These are phyloP conservation scores for Parasitella parasitica DNA, from an alignment of 371 early-diverging fungal genomes.

Conservation along the genomic window DNA sequence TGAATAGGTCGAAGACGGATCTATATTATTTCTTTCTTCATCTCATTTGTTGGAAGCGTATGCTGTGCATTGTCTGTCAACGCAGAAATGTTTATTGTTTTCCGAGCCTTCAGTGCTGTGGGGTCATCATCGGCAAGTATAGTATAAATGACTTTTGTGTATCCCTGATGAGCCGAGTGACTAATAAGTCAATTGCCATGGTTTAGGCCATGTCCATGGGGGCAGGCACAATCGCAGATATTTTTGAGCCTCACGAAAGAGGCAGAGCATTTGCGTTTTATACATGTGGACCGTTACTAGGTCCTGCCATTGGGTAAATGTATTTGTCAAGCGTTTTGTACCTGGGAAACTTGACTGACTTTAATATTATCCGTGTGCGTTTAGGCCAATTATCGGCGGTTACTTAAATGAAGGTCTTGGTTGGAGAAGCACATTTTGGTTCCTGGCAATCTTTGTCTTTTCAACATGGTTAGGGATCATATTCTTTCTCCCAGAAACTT, in stretches of 20 bases:
- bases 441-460: slow-evolving; percentile 28
- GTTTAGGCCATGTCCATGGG: slow-evolving; percentile 45
- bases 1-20: slow-evolving; percentile 36
- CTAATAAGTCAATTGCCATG: slow-evolving; percentile 6
- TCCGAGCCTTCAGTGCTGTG: slow-evolving; percentile 38
- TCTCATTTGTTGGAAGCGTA: slow-evolving; percentile 28
- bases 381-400: slow-evolving; percentile 47
- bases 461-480: slow-evolving; percentile 30
- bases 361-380: not conserved
- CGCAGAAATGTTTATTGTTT: slow-evolving; percentile 39
- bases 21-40: slow-evolving; percentile 39
- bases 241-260: slow-evolving; percentile 38
- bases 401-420: slow-evolving; percentile 45
- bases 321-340: no score
- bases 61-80: slow-evolving; percentile 45
- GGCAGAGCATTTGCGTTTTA: slow-evolving; percentile 43
- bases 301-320: slow-evolving; percentile 43
- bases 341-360: no score
- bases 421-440: slow-evolving; percentile 47
- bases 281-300: slow-evolving; percentile 37
- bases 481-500: slow-evolving; percentile 47
- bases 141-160: no score
- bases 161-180: no score
- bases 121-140: slow-evolving; percentile 40
- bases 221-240: slow-evolving; percentile 47